Evolutionary conservation across 257 asterid species (phyloP).

Genomic region (Nicotiana paniculata): DNA sequence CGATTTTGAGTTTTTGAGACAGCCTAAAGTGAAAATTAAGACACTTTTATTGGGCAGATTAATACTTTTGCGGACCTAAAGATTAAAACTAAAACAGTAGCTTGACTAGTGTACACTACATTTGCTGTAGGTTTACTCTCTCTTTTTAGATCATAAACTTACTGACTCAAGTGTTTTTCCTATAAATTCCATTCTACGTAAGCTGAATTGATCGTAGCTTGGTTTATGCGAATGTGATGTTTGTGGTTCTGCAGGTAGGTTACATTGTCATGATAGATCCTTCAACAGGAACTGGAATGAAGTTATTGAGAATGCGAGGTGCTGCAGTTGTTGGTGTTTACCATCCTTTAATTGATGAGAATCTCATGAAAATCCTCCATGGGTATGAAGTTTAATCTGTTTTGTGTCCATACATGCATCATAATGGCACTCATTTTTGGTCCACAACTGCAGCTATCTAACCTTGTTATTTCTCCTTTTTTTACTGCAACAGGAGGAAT

Average conservation of each 20-base stretch:
- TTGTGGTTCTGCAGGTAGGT: conserved; percentile 63
- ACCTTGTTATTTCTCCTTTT: background rate
- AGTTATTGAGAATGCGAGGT: conserved; percentile 64
- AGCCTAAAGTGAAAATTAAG: background rate
- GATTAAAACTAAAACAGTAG: background rate
- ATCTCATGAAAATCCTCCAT: conserved; percentile 62
- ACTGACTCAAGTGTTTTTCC: background rate
- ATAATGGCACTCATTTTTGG: background rate
- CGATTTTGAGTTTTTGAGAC: background rate
- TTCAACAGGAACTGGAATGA: conserved; percentile 48
- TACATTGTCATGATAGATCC: conserved; percentile 85
- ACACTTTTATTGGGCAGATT: background rate
- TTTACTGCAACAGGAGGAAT: conserved; percentile 47
- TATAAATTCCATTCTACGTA: background rate
- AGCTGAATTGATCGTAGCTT: conserved; percentile 1
- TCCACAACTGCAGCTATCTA: background rate
- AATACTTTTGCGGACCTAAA: background rate
- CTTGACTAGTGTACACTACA: background rate
- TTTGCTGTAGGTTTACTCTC: background rate
- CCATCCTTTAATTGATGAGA: conserved; percentile 80
- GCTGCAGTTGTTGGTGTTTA: conserved; percentile 89
- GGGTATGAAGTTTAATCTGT: conserved; percentile 34
- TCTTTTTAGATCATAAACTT: background rate
- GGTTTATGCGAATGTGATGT: background rate
- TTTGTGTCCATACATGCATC: background rate